A percentile compares a stretch with the other conserved stretches of the same genome.
Conservation (phyloP, 192 early-diverging fungal genomes). For the Backusella parvicylindrica region DNA sequence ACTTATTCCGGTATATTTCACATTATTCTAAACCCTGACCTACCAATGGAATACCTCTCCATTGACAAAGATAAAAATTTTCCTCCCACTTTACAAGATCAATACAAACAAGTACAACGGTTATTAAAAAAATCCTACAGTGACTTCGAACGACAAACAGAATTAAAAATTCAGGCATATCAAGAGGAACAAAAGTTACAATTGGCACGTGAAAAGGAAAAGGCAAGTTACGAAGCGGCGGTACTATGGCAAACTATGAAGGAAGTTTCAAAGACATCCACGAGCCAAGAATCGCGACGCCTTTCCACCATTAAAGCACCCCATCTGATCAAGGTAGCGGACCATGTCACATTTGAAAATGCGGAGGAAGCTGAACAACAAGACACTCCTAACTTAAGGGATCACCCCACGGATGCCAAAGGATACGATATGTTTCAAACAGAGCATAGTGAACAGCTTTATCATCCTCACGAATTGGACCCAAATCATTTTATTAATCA, state of each 20-base stretch:
- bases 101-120: background rate
- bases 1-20: background rate
- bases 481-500: background rate
- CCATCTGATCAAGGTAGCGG: background rate
- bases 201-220: background rate
- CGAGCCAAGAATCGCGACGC: background rate
- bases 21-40: background rate
- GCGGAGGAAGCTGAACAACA: background rate
- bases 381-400: background rate
- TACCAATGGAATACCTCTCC: background rate
- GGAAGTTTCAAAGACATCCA: background rate
- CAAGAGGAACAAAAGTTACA: constrained; percentile 4
- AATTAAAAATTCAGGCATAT: constrained; percentile 6
- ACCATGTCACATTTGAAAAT: background rate
- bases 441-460: background rate
- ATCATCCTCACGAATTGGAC: background rate
- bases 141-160: background rate
- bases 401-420: background rate
- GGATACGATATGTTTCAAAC: background rate
- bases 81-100: background rate
- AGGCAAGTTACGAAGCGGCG: background rate
- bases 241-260: constrained; percentile 17
- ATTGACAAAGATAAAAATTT: background rate
- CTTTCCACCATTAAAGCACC: background rate
- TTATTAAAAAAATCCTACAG: background rate